Conservation (phyloP, 352 stramenopile genomes). For the Albugo candida region DNA sequence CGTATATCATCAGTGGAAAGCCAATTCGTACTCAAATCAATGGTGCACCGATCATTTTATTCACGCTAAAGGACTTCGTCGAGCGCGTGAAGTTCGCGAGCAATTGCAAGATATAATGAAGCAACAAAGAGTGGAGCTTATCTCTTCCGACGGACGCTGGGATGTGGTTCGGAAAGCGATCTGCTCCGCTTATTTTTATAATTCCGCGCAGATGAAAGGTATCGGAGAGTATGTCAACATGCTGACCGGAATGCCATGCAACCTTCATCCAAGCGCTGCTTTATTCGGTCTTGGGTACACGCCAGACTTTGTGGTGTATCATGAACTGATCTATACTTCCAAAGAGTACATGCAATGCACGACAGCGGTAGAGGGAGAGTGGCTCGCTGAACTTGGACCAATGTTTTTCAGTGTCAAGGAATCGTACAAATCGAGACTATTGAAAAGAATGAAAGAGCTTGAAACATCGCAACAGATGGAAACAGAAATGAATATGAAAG, state of each 20-base stretch:
- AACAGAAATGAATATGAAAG: constrained; percentile 39
- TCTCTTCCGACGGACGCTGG: constrained; percentile 84
- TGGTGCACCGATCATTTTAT: constrained; percentile 96
- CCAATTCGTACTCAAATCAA: constrained; percentile 87
- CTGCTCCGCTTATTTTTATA: constrained; percentile 99
- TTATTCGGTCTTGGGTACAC: constrained; percentile 97
- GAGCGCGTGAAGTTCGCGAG: constrained; percentile 81
- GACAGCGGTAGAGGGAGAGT: constrained; percentile 97
- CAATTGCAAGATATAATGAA: constrained; percentile 98
- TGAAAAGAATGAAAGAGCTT: constrained; percentile 77
- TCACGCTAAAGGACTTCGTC: constrained; percentile 88
- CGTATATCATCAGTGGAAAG: constrained; percentile 89
- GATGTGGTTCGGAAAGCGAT: constrained; percentile 97
- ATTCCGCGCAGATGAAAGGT: constrained; percentile 96
- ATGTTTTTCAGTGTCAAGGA: constrained; percentile 99
- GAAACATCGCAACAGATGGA: constrained; percentile 63
- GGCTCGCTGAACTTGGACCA: constrained; percentile 95
- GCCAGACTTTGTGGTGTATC: constrained; percentile 98
- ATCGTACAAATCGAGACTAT: constrained; percentile 84
- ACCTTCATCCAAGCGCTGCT: constrained; percentile 93
- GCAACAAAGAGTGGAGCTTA: constrained; percentile 84
- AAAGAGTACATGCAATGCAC: constrained; percentile 98
- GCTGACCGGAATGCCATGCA: constrained; percentile 93
- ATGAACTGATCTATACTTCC: constrained; percentile 98
- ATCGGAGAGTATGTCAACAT: constrained; percentile 99